Percentiles rank a stretch among this genome's conserved stretches.
Evolutionary conservation across 2,329 filamentous ascomycete genomes (phyloP).

Genomic region (Fusarium sp.): DNA sequence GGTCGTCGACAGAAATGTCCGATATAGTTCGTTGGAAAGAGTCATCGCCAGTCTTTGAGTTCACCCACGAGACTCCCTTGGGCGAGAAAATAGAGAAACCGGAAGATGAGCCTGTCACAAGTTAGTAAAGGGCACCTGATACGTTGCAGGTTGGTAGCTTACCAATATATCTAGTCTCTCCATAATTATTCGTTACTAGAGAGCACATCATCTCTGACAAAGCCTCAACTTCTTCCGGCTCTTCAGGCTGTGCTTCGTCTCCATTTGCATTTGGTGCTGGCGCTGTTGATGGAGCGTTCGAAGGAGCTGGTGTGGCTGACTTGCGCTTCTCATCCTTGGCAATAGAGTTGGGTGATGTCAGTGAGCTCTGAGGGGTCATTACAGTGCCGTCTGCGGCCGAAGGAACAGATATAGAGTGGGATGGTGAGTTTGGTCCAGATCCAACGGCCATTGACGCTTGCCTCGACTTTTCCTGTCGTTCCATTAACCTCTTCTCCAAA

Average conservation of each 20-base stretch:
- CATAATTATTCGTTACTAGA: conserved; percentile 91
- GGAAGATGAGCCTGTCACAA: conserved; percentile 84
- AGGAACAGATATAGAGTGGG: conserved; percentile 56
- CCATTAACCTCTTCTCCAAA: conserved; percentile 79
- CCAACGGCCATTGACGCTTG: conserved; percentile 59
- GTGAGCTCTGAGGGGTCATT: conserved; percentile 64
- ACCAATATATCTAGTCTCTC: conserved; percentile 97
- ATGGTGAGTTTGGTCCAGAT: conserved; percentile 65
- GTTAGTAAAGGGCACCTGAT: conserved; percentile 17
- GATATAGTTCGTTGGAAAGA: conserved; percentile 97
- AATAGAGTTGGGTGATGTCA: conserved; percentile 62
- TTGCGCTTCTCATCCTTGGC: conserved; percentile 53
- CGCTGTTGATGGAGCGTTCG: conserved; percentile 15
- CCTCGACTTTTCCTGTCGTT: conserved; percentile 65
- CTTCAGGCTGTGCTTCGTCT: conserved; percentile 43
- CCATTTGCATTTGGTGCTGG: conserved; percentile 14
- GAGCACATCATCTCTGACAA: conserved; percentile 99
- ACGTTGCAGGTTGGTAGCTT: conserved; percentile 44
- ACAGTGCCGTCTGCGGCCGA: conserved; percentile 52
- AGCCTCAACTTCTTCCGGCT: conserved; percentile 77
- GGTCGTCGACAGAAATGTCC: conserved; percentile 88
- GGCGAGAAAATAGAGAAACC: conserved; percentile 99
- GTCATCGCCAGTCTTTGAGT: conserved; percentile 94
- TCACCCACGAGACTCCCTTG: conserved; percentile 98
- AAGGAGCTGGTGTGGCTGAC: conserved; percentile 39